Evolutionary conservation across 2,329 filamentous ascomycete genomes (phyloP).

Genomic region (Colletotrichum chrysophilum): DNA sequence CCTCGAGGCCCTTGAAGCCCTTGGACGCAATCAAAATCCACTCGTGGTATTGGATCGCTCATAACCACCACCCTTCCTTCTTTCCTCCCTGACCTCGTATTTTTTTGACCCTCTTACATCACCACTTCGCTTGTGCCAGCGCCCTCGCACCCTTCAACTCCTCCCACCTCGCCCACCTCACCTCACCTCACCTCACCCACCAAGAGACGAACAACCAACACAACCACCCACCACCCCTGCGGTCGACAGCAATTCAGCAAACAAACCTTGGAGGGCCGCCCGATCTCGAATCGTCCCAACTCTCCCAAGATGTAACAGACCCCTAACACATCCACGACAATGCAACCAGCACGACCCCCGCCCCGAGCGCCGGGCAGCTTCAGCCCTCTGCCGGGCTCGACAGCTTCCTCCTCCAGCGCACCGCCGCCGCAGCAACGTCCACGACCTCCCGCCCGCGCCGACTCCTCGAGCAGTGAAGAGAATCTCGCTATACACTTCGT

Average conservation of each 20-base stretch:
- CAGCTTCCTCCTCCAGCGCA: constrained; percentile 28
- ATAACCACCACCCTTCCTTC: constrained; percentile 5
- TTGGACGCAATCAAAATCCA: constrained; percentile 2
- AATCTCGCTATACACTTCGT: constrained; percentile 45
- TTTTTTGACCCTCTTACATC: constrained; percentile 2
- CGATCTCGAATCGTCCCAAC: constrained; percentile 20
- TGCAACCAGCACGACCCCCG: constrained; percentile 54
- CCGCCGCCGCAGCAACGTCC: constrained; percentile 32
- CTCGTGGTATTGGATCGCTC: background rate
- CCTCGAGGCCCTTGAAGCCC: background rate
- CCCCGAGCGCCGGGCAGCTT: constrained; percentile 61
- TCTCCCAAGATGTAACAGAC: constrained; percentile 49
- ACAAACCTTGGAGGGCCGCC: constrained; percentile 1
- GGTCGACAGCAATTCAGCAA: background rate
- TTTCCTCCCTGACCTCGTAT: constrained; percentile 8
- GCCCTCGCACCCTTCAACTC: background rate
- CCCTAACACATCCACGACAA: constrained; percentile 37
- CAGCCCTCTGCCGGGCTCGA: constrained; percentile 50
- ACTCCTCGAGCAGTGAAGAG: constrained; percentile 52
- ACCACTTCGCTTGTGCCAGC: background rate
- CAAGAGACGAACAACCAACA: background rate
- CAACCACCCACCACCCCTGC: background rate
- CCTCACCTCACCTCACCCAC: background rate
- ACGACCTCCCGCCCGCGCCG: constrained; percentile 43
- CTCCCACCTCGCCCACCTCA: background rate